A percentile compares a stretch with the other conserved stretches of the same genome.
Evolutionary conservation across 2,329 filamentous ascomycete genomes (phyloP).

Genomic region (Paecilomyces niveus): DNA sequence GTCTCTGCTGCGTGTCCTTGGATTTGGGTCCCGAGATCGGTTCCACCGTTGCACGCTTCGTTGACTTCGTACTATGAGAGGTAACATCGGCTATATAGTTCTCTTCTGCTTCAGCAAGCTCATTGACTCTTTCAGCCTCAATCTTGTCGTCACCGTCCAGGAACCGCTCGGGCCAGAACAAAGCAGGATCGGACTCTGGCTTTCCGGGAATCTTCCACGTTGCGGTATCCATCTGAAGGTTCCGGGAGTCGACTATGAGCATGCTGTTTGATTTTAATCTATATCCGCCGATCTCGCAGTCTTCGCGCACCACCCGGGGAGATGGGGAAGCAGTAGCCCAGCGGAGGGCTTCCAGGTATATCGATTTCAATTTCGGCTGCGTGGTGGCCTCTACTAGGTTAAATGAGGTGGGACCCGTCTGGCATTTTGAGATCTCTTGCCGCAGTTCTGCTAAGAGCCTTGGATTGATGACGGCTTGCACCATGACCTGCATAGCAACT

Average conservation of each 20-base stretch:
- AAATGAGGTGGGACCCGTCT: neutral
- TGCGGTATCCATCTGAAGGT: neutral
- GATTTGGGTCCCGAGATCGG: neutral
- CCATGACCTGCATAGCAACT: neutral
- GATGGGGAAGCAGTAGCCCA: neutral
- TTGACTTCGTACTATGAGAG: neutral
- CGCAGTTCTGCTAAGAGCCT: neutral
- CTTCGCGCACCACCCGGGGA: neutral
- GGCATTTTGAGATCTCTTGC: neutral
- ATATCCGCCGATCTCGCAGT: neutral
- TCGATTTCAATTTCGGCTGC: neutral
- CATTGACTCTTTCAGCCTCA: neutral
- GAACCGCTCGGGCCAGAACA: neutral
- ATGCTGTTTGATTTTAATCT: neutral
- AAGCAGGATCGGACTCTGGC: neutral
- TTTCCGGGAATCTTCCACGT: neutral
- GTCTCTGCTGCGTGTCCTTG: neutral
- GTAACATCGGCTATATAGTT: neutral
- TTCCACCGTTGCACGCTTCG: neutral
- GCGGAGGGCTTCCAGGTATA: neutral
- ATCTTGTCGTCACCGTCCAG: neutral
- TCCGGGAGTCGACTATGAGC: neutral
- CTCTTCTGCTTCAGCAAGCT: neutral
- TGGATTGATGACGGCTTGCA: neutral
- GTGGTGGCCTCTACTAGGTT: neutral